phyloP scores from a whole-genome alignment of 78 protist species.

The Dictyostelium citrinum region DNA sequence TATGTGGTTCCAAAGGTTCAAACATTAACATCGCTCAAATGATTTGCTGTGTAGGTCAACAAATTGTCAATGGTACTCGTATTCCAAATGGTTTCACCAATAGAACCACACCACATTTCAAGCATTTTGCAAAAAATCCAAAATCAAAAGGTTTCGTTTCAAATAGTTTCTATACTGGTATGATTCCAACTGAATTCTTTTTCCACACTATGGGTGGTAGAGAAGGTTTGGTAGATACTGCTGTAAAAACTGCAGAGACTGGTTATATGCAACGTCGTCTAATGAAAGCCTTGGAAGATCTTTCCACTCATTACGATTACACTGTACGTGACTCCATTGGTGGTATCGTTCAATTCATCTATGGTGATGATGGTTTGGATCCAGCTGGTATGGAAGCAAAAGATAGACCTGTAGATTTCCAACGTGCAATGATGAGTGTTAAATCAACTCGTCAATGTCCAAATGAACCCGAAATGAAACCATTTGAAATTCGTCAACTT shows the following conservation, averaged over 20 bases:
- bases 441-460: background rate
- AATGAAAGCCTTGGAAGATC: constrained; percentile 97
- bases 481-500: constrained; percentile 4
- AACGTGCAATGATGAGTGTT: constrained; percentile 63
- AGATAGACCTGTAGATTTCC: constrained; percentile 83
- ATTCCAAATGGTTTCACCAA: constrained; percentile 98
- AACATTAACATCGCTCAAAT: constrained; percentile 98
- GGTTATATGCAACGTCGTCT: constrained; percentile 98
- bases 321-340: constrained; percentile 94
- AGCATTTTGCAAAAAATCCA: constrained; percentile 71
- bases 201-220: constrained; percentile 99
- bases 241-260: constrained; percentile 99
- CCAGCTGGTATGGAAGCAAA: constrained; percentile 87
- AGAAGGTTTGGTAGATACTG: constrained; percentile 98
- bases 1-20: constrained; percentile 99
- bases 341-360: constrained; percentile 86
- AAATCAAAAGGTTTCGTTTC: constrained; percentile 98
- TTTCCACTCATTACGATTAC: constrained; percentile 93
- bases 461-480: constrained; percentile 19
- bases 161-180: constrained; percentile 97
- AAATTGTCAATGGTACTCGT: constrained; percentile 96
- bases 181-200: constrained; percentile 98
- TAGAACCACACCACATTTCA: constrained; percentile 98
- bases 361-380: constrained; percentile 99
- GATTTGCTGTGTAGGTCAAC: constrained; percentile 99